A percentile compares a stretch with the other conserved stretches of the same genome.
Evolutionary conservation across 73 alveolate species (phyloP).

Genomic region (Loxodes magnus): DNA sequence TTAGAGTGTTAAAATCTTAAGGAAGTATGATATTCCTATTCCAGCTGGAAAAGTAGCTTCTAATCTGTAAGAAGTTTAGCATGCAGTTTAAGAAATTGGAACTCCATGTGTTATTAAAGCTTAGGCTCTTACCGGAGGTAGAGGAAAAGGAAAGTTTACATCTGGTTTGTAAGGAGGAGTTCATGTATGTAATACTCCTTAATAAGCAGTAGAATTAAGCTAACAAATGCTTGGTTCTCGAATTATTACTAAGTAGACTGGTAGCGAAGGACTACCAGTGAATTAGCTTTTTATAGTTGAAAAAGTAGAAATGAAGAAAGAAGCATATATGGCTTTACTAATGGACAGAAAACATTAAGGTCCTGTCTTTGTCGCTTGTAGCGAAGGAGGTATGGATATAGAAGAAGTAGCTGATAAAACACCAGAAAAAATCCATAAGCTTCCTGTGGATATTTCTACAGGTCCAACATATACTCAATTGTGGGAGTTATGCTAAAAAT

Average conservation of each 20-base stretch:
- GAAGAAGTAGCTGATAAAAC: slow-evolving; percentile 42
- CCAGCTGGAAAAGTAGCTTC: slow-evolving; percentile 35
- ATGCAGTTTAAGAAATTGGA: slow-evolving; percentile 14
- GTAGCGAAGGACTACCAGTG: slow-evolving; percentile 33
- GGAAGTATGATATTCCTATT: slow-evolving; percentile 24
- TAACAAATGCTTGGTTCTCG: slow-evolving; percentile 29
- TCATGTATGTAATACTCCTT: not conserved
- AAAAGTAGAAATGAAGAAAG: slow-evolving; percentile 20
- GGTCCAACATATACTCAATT: slow-evolving; percentile 11
- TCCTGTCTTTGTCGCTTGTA: slow-evolving; percentile 32
- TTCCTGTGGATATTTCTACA: slow-evolving; percentile 14
- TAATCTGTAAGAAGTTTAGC: slow-evolving; percentile 20
- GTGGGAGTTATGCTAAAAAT: not conserved
- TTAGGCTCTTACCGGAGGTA: not conserved
- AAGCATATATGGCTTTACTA: slow-evolving; percentile 30
- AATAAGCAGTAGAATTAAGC: slow-evolving; percentile 23
- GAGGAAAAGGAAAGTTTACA: not conserved
- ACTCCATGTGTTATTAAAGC: slow-evolving; percentile 7
- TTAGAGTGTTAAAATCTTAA: slow-evolving; percentile 17
- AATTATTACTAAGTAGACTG: slow-evolving; percentile 41
- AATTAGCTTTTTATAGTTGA: slow-evolving; percentile 30
- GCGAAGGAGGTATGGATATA: slow-evolving; percentile 44
- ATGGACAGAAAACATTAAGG: slow-evolving; percentile 22
- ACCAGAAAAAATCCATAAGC: slow-evolving; percentile 27
- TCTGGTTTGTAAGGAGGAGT: slow-evolving; percentile 4